These are phyloP conservation scores for Cryptosporidium bovis DNA, from an alignment of 169 alveolate genomes.

Conservation along the genomic window DNA sequence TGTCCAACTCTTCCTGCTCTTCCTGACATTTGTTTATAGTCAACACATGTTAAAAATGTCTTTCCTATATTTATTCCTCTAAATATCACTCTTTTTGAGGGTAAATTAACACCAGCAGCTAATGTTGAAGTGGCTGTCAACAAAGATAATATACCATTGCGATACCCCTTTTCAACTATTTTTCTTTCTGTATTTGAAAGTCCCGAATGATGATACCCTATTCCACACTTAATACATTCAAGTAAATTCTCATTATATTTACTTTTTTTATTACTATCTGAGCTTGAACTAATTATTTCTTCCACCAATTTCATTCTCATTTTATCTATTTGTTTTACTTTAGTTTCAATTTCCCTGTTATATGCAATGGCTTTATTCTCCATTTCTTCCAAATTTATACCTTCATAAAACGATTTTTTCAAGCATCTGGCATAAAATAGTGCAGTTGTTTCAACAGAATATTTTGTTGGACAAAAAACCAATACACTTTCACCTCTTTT, in stretches of 20 bases:
- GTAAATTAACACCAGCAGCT: slow-evolving; percentile 89
- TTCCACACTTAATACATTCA: slow-evolving; percentile 78
- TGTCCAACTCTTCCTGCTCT: slow-evolving; percentile 85
- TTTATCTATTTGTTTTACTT: neutral
- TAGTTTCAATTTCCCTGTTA: neutral
- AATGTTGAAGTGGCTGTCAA: slow-evolving; percentile 86
- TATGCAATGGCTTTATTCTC: neutral
- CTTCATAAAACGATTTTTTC: slow-evolving; percentile 34
- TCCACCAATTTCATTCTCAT: slow-evolving; percentile 16
- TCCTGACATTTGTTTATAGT: slow-evolving; percentile 86
- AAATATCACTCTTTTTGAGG: slow-evolving; percentile 86
- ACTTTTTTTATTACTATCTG: neutral
- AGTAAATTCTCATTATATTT: slow-evolving; percentile 8
- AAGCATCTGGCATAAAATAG: slow-evolving; percentile 45
- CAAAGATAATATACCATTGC: slow-evolving; percentile 77
- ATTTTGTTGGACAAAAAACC: slow-evolving; percentile 80
- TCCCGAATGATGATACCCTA: slow-evolving; percentile 86
- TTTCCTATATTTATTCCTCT: slow-evolving; percentile 80
- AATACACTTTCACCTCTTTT: slow-evolving; percentile 76
- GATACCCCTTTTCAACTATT: slow-evolving; percentile 80
- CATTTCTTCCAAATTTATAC: slow-evolving; percentile 4
- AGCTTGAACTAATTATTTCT: slow-evolving; percentile 14
- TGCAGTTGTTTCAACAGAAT: slow-evolving; percentile 73
- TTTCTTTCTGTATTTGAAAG: slow-evolving; percentile 79
- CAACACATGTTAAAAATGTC: slow-evolving; percentile 77